Conservation (phyloP, 306 rosid species). For the Glycine soja region DNA sequence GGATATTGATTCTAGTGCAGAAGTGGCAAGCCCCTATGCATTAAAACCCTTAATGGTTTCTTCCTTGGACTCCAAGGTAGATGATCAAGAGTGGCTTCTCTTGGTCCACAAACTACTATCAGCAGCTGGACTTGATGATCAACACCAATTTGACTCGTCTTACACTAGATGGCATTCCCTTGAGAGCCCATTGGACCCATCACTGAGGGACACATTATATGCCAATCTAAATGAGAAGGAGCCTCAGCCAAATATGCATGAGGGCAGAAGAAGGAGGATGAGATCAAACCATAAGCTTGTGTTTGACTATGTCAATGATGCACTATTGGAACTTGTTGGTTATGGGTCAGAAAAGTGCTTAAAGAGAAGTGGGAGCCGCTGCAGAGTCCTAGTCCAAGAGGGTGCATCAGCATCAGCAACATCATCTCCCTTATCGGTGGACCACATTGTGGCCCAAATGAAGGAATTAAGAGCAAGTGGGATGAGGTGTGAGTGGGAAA, state of each 20-base stretch:
- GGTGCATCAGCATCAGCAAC: constrained; percentile 43
- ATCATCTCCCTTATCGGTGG: constrained; percentile 55
- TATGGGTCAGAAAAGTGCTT: constrained; percentile 48
- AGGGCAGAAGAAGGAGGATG: constrained; percentile 75
- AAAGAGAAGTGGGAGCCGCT: constrained; percentile 50
- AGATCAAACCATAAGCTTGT: constrained; percentile 80
- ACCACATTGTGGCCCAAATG: constrained; percentile 72
- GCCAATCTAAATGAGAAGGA: constrained; percentile 60
- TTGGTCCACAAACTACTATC: constrained; percentile 71
- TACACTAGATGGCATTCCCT: constrained; percentile 71
- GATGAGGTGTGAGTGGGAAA: constrained; percentile 55
- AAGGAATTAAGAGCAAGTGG: constrained; percentile 71
- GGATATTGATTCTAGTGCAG: constrained; percentile 69
- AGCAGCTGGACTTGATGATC: constrained; percentile 68
- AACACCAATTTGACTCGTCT: constrained; percentile 48
- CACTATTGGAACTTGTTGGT: constrained; percentile 66
- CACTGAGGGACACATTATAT: constrained; percentile 71
- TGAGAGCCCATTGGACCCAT: constrained; percentile 82
- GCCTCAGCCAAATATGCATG: constrained; percentile 57
- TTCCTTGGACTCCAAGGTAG: constrained; percentile 61
- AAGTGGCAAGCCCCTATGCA: constrained; percentile 56
- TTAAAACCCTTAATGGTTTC: constrained; percentile 58
- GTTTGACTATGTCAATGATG: constrained; percentile 73
- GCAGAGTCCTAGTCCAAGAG: constrained; percentile 43
- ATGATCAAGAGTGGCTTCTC: constrained; percentile 72